Conservation (phyloP, 176 grass and related monocot genomes). For the Chloris gayana region DNA sequence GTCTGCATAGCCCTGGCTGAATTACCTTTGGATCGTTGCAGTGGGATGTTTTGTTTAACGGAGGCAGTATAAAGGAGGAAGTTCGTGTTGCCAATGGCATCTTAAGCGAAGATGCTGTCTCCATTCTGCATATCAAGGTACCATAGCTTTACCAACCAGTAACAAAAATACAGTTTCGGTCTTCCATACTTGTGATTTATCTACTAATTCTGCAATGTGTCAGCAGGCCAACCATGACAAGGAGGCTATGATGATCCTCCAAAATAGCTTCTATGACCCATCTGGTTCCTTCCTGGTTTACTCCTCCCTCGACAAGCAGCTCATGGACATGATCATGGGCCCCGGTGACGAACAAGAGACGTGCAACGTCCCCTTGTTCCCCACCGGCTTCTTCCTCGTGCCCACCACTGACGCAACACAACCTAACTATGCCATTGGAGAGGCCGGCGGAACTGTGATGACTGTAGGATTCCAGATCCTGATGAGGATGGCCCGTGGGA, state of each 20-base stretch:
- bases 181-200: neutral
- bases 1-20: neutral
- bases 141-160: neutral
- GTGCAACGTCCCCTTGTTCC: constrained; percentile 32
- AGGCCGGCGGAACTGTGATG: constrained; percentile 48
- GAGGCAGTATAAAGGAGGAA: constrained; percentile 46
- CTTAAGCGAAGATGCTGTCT: constrained; percentile 46
- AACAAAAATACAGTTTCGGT: neutral
- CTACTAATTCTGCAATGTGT: neutral
- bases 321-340: constrained; percentile 35
- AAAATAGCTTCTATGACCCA: constrained; percentile 53
- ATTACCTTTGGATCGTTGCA: constrained; percentile 16
- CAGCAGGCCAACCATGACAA: neutral
- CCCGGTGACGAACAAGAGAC: neutral
- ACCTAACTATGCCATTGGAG: neutral
- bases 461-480: constrained; percentile 67
- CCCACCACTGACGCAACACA: neutral
- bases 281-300: constrained; percentile 64
- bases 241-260: constrained; percentile 55
- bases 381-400: constrained; percentile 46
- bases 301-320: constrained; percentile 35
- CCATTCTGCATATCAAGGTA: constrained; percentile 58
- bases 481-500: constrained; percentile 26
- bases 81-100: constrained; percentile 36
- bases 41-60: constrained; percentile 63